Percentiles rank a stretch among this genome's conserved stretches.
These are phyloP conservation scores for Acanthochlamys bracteata DNA, from an alignment of 106 monocot species.

Conservation along the genomic window DNA sequence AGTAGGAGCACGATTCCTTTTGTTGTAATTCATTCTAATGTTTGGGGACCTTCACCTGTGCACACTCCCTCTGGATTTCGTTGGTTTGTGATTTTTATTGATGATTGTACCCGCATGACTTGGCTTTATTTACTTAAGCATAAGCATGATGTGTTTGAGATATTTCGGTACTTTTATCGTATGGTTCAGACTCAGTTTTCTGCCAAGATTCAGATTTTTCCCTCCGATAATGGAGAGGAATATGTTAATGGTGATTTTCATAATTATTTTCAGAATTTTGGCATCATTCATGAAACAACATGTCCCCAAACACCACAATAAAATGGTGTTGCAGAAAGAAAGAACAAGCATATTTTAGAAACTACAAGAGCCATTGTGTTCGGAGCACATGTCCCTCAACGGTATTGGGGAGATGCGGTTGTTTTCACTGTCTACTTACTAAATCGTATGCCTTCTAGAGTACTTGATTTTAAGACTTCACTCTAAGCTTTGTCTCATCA, in stretches of 20 bases:
- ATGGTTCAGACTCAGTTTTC: background rate
- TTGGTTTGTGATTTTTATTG: background rate
- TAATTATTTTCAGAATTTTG: background rate
- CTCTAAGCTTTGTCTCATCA: too few relatives aligned
- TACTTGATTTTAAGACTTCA: background rate
- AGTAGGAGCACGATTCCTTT: background rate
- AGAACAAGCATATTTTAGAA: too few relatives aligned
- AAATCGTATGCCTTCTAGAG: conserved; percentile 5
- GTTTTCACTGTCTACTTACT: background rate
- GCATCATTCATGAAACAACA: background rate
- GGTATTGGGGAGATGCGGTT: background rate
- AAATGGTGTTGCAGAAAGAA: background rate
- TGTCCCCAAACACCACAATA: conserved; percentile 3
- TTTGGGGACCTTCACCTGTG: conserved; percentile 1
- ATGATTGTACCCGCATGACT: background rate
- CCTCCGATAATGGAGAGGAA: background rate
- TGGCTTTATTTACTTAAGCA: background rate
- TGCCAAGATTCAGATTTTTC: background rate
- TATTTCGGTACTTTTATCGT: background rate
- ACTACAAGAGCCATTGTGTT: background rate
- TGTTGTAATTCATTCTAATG: background rate
- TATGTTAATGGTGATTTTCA: background rate
- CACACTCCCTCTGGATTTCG: background rate
- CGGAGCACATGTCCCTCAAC: too few relatives aligned
- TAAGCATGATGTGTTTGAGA: background rate